Evolutionary conservation across 257 asterid genomes (phyloP).

Genomic region (Petrea volubilis): DNA sequence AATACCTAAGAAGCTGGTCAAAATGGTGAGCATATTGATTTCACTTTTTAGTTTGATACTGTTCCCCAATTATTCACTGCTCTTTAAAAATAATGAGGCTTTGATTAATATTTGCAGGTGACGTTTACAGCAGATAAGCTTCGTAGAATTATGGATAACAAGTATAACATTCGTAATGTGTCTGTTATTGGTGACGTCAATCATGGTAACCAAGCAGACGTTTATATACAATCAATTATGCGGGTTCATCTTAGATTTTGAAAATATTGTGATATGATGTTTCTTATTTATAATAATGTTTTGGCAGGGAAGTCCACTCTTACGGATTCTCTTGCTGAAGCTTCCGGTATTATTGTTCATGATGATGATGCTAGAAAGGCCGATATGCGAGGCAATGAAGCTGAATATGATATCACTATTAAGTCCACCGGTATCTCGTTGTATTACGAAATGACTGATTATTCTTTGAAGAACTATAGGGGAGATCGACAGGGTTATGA

Average conservation of each 20-base stretch:
- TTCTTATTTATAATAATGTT: not conserved
- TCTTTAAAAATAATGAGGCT: too few relatives aligned
- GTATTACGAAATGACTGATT: constrained; percentile 48
- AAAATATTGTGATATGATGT: too few relatives aligned
- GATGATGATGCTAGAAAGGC: constrained; percentile 60
- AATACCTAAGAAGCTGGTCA: too few relatives aligned
- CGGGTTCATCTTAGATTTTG: too few relatives aligned
- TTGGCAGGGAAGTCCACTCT: constrained; percentile 57
- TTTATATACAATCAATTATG: not conserved
- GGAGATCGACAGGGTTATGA: constrained; percentile 49
- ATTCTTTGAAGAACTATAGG: constrained; percentile 37
- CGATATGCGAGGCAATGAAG: constrained; percentile 62
- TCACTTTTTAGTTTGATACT: too few relatives aligned
- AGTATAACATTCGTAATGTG: constrained; percentile 60
- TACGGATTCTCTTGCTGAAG: constrained; percentile 55
- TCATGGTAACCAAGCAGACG: constrained; percentile 39
- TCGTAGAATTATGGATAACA: constrained; percentile 58
- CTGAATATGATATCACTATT: constrained; percentile 58
- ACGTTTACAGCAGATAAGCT: constrained; percentile 63
- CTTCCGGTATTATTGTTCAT: constrained; percentile 60
- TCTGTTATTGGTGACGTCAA: constrained; percentile 71
- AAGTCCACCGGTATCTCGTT: constrained; percentile 60
- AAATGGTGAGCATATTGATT: too few relatives aligned
- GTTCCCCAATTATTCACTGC: too few relatives aligned
- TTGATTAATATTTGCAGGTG: constrained; percentile 40